phyloP scores from a whole-genome alignment of 257 asterid genomes.

The Linderniella brevidens region DNA sequence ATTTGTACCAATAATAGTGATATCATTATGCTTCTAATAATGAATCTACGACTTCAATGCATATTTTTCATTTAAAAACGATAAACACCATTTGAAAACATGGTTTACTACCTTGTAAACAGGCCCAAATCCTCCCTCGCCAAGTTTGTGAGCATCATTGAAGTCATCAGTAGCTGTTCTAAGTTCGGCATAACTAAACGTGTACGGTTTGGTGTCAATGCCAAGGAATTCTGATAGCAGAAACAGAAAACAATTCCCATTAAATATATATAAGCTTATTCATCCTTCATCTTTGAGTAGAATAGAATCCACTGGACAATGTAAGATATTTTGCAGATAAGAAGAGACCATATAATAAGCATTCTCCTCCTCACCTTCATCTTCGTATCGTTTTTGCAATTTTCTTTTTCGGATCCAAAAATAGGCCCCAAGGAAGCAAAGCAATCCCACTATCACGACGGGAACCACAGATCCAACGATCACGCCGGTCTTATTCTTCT shows the following conservation, averaged over 20 bases:
- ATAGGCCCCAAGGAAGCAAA: constrained; percentile 20
- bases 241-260: background rate
- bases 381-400: constrained; percentile 20
- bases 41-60: too few relatives aligned
- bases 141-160: constrained; percentile 43
- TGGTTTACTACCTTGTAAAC: constrained; percentile 44
- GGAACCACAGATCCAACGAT: constrained; percentile 46
- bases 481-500: constrained; percentile 30
- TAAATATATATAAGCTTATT: background rate
- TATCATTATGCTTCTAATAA: too few relatives aligned
- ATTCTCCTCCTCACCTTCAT: constrained; percentile 36
- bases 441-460: constrained; percentile 20
- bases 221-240: constrained; percentile 47
- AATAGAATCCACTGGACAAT: too few relatives aligned
- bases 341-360: too few relatives aligned
- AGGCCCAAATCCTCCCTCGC: constrained; percentile 92
- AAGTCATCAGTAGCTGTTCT: constrained; percentile 57
- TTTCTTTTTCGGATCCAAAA: constrained; percentile 26
- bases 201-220: constrained; percentile 55
- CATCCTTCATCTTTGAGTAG: background rate
- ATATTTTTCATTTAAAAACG: too few relatives aligned
- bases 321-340: too few relatives aligned
- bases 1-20: too few relatives aligned
- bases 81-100: background rate
- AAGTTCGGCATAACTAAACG: constrained; percentile 51